phyloP scores from a whole-genome alignment of 257 asterid species.

The Haberlea rhodopensis region DNA sequence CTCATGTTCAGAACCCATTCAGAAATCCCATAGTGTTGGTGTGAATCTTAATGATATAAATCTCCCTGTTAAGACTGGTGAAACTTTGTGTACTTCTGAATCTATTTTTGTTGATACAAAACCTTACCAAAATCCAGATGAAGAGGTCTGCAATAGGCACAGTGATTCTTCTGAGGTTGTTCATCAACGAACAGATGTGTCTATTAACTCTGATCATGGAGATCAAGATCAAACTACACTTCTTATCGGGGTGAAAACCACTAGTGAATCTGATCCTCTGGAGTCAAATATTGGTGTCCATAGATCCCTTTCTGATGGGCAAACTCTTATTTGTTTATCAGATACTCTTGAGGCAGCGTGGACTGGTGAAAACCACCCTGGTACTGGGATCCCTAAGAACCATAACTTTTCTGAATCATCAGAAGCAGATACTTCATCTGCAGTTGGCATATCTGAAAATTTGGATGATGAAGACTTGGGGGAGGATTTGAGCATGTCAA shows the following conservation, averaged over 20 bases:
- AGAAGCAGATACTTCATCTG: conserved; percentile 37
- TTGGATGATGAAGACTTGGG: conserved; percentile 46
- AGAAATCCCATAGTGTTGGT: conserved; percentile 35
- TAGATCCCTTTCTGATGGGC: conserved; percentile 64
- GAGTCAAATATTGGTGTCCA: conserved; percentile 41
- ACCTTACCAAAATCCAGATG: conserved; percentile 37
- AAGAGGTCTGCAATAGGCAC: conserved; percentile 22
- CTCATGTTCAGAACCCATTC: conserved; percentile 35
- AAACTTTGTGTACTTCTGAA: conserved; percentile 26
- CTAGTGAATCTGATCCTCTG: conserved; percentile 39
- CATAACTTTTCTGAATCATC: conserved; percentile 38
- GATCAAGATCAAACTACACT: conserved; percentile 28
- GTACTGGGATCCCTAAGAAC: conserved; percentile 35
- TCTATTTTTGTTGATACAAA: conserved; percentile 33
- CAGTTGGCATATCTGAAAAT: conserved; percentile 41
- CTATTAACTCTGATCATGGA: conserved; percentile 27
- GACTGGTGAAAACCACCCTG: conserved; percentile 69
- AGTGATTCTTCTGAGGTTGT: conserved; percentile 32
- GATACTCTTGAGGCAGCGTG: conserved; percentile 89
- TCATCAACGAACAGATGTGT: conserved; percentile 31
- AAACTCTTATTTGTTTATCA: conserved; percentile 63
- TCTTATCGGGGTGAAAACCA: conserved; percentile 35
- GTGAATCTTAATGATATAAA: conserved; percentile 35
- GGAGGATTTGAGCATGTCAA: conserved; percentile 38
- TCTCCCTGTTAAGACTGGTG: conserved; percentile 30